Percentiles rank a stretch among this genome's conserved stretches.
phyloP scores from a whole-genome alignment of 352 stramenopile species.

The Phytopythium litorale region DNA sequence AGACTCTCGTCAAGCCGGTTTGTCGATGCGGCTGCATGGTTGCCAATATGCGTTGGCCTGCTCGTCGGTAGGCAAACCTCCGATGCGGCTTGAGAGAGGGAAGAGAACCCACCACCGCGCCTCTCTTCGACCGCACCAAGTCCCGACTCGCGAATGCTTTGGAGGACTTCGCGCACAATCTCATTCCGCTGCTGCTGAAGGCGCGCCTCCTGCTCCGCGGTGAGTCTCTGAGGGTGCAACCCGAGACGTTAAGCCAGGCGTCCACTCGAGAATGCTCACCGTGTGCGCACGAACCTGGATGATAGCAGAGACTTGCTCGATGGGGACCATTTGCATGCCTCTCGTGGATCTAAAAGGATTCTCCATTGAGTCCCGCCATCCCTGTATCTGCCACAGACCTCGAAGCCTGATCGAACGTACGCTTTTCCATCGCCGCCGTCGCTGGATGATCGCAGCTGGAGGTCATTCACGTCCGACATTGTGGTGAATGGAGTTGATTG shows the following conservation, averaged over 20 bases:
- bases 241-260: background rate
- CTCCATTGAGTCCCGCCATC: background rate
- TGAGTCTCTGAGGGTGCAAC: background rate
- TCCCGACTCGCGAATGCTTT: constrained; percentile 36
- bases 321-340: background rate
- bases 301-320: constrained; percentile 5
- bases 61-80: background rate
- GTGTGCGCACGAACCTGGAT: constrained; percentile 19
- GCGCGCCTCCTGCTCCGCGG: constrained; percentile 36
- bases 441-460: background rate
- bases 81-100: background rate
- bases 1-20: constrained; percentile 44
- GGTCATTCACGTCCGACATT: background rate
- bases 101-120: background rate
- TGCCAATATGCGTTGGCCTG: background rate
- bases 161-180: constrained; percentile 63
- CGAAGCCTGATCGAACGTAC: background rate
- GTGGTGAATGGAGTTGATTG: background rate
- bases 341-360: background rate
- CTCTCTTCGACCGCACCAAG: background rate
- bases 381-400: background rate
- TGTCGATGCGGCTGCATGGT: constrained; percentile 8
- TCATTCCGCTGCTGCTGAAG: constrained; percentile 47
- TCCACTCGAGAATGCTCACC: background rate
- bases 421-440: background rate